Evolutionary conservation across 257 asterid genomes (phyloP).

Genomic region (Coffea canephora): DNA sequence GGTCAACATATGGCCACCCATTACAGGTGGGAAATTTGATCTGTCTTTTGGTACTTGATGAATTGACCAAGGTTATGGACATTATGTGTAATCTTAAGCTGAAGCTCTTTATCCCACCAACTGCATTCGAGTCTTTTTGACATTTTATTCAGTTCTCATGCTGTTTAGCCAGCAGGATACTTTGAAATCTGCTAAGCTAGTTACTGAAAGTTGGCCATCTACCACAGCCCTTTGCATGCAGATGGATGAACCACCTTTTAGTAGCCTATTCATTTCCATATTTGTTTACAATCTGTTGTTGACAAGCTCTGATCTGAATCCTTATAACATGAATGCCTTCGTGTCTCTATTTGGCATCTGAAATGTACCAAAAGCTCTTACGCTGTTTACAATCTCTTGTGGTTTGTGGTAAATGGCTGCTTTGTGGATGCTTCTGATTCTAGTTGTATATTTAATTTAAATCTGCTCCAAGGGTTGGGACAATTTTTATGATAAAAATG

Average conservation of each 20-base stretch:
- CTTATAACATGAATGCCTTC: not conserved
- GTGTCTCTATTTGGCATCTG: not conserved
- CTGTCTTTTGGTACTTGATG: no score
- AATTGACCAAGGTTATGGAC: not conserved
- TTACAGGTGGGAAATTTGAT: not conserved
- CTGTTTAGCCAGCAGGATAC: not conserved
- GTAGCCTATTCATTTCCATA: not conserved
- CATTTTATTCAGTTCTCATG: no score
- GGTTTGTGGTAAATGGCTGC: not conserved
- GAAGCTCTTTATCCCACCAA: not conserved
- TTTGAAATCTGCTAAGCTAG: not conserved
- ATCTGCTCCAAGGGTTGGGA: not conserved
- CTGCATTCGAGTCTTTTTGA: not conserved
- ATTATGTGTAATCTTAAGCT: not conserved
- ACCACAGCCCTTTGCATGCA: not conserved
- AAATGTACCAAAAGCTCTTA: not conserved
- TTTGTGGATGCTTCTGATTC: not conserved
- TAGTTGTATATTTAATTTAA: not conserved
- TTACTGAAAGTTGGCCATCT: not conserved
- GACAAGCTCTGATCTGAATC: not conserved
- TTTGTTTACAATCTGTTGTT: not conserved
- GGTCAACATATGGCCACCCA: not conserved
- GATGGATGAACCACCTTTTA: not conserved
- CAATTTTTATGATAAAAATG: not conserved
- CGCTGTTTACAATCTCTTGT: not conserved